Evolutionary conservation across 305 asterid species (phyloP), one percentile per base, ranked within the genome.

Genomic region (Andrographis paniculata): DNA sequence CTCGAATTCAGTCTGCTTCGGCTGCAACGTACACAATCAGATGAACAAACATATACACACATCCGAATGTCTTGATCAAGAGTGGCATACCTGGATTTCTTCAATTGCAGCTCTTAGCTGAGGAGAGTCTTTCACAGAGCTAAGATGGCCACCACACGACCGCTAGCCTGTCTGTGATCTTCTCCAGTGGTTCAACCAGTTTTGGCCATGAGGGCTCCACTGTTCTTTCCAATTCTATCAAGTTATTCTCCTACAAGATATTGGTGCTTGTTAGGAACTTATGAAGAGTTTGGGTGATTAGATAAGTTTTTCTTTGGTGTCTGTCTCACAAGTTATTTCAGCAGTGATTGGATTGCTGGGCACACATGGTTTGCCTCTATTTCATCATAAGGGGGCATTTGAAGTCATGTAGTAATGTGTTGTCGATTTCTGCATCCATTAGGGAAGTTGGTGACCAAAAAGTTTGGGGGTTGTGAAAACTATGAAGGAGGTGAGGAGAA

Each of bases 141-240:
- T 79, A 18, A 83, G 83, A 60, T 83, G 94, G 71, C 58, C 92
- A 82, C 94, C 87, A 79, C 49, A 69, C 94, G 45, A 73, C 71
- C 21, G 70, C 55, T 72, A 83, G 63, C 55, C 74, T 59, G 55
- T 83, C 94, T 14, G 22, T 22, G 23, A 83, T 73, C 76, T 68
- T 83, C 78, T 83, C 94, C 72, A 83, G 38, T 4, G 94, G 94
- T 61, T 72, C 82, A 55, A 73, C 92, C 69, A 80, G 58, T 56
- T 74, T 65, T 31, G 80, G 58, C 94, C 94, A 83, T 18, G 79
- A 65, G 31, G 94, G 81, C 65, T 73, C 83, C 48, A 75, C 76
- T 8, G 74, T 73, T 17, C 48, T 70, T 65, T 83, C 92, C 79
- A 83, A 57, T 58, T 66, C 77, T 44, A 54, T 71, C 71, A 83